phyloP scores from a whole-genome alignment of 1,139 yeast species.

The Casaregolazyma suthepensis region DNA sequence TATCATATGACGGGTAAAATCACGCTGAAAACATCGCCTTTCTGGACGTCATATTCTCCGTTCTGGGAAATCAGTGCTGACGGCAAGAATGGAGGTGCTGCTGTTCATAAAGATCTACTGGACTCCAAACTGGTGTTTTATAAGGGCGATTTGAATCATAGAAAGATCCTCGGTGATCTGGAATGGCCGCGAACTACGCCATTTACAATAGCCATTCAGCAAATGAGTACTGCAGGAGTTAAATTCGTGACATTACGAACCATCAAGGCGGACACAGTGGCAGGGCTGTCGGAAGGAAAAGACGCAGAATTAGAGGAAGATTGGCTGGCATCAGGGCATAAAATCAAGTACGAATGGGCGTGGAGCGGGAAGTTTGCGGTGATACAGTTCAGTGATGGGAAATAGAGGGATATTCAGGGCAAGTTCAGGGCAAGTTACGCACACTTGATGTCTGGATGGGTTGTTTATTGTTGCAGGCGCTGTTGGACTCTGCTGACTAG shows the following conservation, averaged over 20 bases:
- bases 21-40: conserved; percentile 55
- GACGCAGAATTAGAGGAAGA: conserved; percentile 58
- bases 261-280: conserved; percentile 95
- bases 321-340: conserved; percentile 52
- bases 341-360: conserved; percentile 71
- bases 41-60: conserved; percentile 75
- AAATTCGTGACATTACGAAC: conserved; percentile 76
- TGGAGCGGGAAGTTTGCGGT: conserved; percentile 94
- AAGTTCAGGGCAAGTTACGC: no score
- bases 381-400: conserved; percentile 42
- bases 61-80: conserved; percentile 64
- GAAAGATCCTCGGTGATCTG: conserved; percentile 88
- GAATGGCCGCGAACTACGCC: conserved; percentile 81
- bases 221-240: conserved; percentile 53
- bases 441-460: no score
- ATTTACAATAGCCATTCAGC: conserved; percentile 63
- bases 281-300: conserved; percentile 65
- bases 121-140: conserved; percentile 68
- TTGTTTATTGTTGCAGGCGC: no score
- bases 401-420: no score
- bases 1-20: conserved; percentile 49
- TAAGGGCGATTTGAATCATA: conserved; percentile 93
- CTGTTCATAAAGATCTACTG: conserved; percentile 46
- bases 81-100: conserved; percentile 52
- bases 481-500: no score